phyloP scores from a whole-genome alignment of 768 basidiomycete species.

The Pleurotus giganteus region DNA sequence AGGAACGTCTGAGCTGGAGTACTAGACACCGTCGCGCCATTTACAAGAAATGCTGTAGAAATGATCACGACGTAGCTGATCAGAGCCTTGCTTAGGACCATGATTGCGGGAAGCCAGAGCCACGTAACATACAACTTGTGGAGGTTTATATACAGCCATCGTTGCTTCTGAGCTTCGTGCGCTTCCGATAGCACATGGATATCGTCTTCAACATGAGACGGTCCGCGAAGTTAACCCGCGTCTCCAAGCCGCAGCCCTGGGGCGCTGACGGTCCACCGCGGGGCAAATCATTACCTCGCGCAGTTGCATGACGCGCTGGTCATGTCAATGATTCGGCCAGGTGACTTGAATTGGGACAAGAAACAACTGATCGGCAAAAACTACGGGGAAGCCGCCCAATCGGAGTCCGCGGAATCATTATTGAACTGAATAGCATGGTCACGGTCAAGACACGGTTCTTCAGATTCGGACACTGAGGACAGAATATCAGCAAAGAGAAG shows the following conservation, averaged over 20 bases:
- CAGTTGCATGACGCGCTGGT: no score
- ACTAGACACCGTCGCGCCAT: slow-evolving; percentile 25
- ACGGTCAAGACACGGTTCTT: no score
- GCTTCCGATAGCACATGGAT: background rate
- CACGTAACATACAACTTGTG: background rate
- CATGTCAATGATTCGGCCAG: no score
- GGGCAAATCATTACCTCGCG: no score
- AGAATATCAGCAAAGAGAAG: no score
- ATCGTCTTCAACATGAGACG: background rate
- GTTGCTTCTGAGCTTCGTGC: slow-evolving; percentile 1
- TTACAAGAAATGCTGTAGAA: slow-evolving; percentile 12
- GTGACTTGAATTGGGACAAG: no score
- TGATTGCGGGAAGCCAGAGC: background rate
- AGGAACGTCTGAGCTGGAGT: slow-evolving; percentile 33
- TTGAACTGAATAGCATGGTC: no score
- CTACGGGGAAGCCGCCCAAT: no score
- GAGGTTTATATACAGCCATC: background rate
- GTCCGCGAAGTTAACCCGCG: background rate
- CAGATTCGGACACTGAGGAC: no score
- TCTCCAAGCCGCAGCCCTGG: background rate
- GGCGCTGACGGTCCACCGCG: no score
- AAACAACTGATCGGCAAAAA: no score
- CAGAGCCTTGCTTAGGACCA: background rate
- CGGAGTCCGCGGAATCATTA: no score
- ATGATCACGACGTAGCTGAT: background rate